Conservation (phyloP, 257 asterid species). For the Nicotiana obtusifolia region DNA sequence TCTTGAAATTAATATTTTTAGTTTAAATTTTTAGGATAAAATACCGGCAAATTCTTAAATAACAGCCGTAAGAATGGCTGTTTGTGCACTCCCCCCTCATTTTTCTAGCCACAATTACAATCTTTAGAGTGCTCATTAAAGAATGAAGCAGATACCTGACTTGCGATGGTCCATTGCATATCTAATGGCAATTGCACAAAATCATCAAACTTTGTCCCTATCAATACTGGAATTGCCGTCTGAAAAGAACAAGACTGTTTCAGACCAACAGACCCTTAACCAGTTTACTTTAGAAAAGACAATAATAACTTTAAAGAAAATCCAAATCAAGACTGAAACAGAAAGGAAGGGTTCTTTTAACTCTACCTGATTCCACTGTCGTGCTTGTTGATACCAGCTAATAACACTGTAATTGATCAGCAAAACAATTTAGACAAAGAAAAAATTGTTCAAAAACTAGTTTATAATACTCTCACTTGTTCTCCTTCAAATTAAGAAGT, state of each 20-base stretch:
- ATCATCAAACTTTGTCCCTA: conserved; percentile 90
- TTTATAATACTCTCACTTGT: background rate
- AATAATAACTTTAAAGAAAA: background rate
- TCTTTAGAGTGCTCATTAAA: background rate
- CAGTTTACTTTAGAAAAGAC: background rate
- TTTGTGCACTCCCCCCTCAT: too few relatives aligned
- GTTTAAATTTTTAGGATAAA: too few relatives aligned
- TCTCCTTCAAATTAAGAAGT: background rate
- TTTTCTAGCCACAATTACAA: background rate
- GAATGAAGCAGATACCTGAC: conserved; percentile 42
- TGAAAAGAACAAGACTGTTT: conserved; percentile 22
- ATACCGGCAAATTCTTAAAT: too few relatives aligned
- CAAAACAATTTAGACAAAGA: background rate
- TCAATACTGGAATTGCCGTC: conserved; percentile 70
- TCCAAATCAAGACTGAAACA: background rate
- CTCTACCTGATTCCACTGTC: conserved; percentile 67
- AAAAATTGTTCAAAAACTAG: background rate
- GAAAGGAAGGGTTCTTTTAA: background rate
- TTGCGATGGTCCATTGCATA: conserved; percentile 77
- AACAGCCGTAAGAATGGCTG: too few relatives aligned
- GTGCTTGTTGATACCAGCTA: conserved; percentile 73
- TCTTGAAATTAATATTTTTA: too few relatives aligned
- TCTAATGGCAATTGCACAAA: conserved; percentile 69
- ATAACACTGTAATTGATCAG: conserved; percentile 36
- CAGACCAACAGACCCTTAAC: background rate